Conservation (phyloP, 2,329 filamentous ascomycete species). For the Trichocomaceae sp. region DNA sequence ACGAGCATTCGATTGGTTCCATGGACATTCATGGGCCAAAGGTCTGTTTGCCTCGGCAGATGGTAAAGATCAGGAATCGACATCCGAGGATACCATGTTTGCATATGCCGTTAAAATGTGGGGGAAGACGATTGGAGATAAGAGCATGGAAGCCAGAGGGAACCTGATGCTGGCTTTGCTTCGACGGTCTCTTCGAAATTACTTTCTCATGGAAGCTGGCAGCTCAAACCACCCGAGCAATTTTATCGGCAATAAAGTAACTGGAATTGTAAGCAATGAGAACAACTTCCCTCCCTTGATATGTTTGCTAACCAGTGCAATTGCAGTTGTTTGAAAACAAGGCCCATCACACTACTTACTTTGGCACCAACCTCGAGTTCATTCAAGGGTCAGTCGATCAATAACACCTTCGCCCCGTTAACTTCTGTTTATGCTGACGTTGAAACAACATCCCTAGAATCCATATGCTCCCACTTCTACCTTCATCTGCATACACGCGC, state of each 20-base stretch:
- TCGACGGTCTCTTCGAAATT: slow-evolving; percentile 63
- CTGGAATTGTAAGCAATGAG: slow-evolving; percentile 46
- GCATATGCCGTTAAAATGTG: slow-evolving; percentile 90
- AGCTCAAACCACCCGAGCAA: slow-evolving; percentile 66
- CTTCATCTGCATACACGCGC: slow-evolving; percentile 62
- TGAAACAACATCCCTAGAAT: slow-evolving; percentile 52
- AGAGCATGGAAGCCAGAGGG: slow-evolving; percentile 70
- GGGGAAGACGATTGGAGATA: slow-evolving; percentile 71
- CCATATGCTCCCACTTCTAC: slow-evolving; percentile 73
- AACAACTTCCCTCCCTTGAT: background rate
- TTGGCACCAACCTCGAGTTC: slow-evolving; percentile 65
- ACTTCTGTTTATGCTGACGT: background rate
- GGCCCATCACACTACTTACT: slow-evolving; percentile 86
- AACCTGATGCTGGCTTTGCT: slow-evolving; percentile 80
- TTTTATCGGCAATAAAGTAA: slow-evolving; percentile 74
- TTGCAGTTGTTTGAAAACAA: slow-evolving; percentile 81
- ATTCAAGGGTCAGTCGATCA: slow-evolving; percentile 49
- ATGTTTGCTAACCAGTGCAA: background rate
- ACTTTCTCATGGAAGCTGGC: slow-evolving; percentile 70
- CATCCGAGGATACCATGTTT: slow-evolving; percentile 83
- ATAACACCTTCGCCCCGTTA: slow-evolving; percentile 10
- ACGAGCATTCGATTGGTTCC: slow-evolving; percentile 85
- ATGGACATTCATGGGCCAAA: slow-evolving; percentile 89
- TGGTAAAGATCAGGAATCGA: slow-evolving; percentile 63
- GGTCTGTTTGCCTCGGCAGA: slow-evolving; percentile 48